A percentile compares a stretch with the other conserved stretches of the same genome.
phyloP scores from a whole-genome alignment of 169 alveolate genomes.

The Eimeria falciformis region DNA sequence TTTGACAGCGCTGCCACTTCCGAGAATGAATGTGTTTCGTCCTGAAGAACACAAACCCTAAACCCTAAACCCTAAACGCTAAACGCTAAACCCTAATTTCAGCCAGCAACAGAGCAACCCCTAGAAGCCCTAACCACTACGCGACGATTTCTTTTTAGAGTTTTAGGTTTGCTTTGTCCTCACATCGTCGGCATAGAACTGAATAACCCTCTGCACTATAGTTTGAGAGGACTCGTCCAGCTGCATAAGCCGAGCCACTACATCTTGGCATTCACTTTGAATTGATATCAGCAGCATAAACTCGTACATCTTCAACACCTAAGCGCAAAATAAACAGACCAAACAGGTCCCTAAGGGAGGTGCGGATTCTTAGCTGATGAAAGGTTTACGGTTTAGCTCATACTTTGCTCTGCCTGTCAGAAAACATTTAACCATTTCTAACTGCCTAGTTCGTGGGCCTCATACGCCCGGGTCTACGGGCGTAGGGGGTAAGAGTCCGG shows the following conservation, averaged over 20 bases:
- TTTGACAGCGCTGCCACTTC: slow-evolving; percentile 31
- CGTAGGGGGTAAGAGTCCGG: too few species aligned
- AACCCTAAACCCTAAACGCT: slow-evolving; percentile 4
- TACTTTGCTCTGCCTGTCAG: too few species aligned
- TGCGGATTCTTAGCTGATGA: too few species aligned
- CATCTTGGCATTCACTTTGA: slow-evolving; percentile 4
- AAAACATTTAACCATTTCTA: too few species aligned
- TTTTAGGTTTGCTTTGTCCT: background rate
- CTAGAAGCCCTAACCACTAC: background rate
- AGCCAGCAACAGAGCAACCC: background rate
- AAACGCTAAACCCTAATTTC: background rate
- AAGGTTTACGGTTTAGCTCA: too few species aligned
- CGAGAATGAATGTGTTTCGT: background rate
- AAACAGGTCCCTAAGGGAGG: too few species aligned
- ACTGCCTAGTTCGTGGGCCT: too few species aligned
- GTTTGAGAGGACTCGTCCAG: background rate
- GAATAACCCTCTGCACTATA: background rate
- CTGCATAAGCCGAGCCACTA: slow-evolving; percentile 8
- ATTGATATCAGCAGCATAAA: background rate
- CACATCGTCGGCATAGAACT: slow-evolving; percentile 14
- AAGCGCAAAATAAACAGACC: background rate
- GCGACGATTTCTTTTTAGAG: background rate
- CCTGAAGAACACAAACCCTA: background rate
- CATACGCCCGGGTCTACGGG: too few species aligned
- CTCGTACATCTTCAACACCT: slow-evolving; percentile 22